Conservation (phyloP, 805 yeast species). For the Wickerhamomyces canadensis region DNA sequence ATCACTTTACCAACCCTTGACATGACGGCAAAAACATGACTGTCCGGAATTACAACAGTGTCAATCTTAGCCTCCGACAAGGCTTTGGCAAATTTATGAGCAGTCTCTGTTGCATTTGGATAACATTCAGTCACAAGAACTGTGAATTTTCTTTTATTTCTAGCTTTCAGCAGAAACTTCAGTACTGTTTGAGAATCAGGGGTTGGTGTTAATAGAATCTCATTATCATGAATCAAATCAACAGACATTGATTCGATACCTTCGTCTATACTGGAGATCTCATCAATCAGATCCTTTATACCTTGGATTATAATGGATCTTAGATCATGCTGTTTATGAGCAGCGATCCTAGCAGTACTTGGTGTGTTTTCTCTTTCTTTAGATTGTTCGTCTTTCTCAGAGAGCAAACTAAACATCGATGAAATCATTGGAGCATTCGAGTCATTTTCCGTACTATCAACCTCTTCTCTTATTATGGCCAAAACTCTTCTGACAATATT, state of each 20-base stretch:
- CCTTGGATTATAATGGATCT: constrained; percentile 88
- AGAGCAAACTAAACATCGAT: constrained; percentile 81
- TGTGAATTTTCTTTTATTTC: constrained; percentile 84
- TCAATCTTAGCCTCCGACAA: constrained; percentile 84
- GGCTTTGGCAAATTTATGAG: constrained; percentile 74
- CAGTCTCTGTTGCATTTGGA: constrained; percentile 77
- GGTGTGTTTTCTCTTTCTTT: constrained; percentile 16
- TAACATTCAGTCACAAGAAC: constrained; percentile 88
- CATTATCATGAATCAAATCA: constrained; percentile 92
- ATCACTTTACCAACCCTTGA: constrained; percentile 95
- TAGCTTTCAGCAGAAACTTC: constrained; percentile 80
- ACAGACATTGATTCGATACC: constrained; percentile 87
- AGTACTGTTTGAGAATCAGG: constrained; percentile 88
- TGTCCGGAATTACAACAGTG: constrained; percentile 87
- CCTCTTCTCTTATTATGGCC: constrained; percentile 82
- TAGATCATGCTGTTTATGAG: constrained; percentile 45
- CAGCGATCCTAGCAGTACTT: constrained; percentile 20
- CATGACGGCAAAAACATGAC: constrained; percentile 93
- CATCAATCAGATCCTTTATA: constrained; percentile 87
- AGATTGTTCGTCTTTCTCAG: constrained; percentile 35
- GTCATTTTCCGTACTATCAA: constrained; percentile 39
- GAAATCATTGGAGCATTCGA: constrained; percentile 51
- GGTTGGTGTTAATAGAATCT: constrained; percentile 83
- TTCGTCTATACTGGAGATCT: constrained; percentile 82
- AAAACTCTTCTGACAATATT: constrained; percentile 87